Evolutionary conservation across 306 rosid species (phyloP).

Genomic region (Sphenostylis stenocarpa): DNA sequence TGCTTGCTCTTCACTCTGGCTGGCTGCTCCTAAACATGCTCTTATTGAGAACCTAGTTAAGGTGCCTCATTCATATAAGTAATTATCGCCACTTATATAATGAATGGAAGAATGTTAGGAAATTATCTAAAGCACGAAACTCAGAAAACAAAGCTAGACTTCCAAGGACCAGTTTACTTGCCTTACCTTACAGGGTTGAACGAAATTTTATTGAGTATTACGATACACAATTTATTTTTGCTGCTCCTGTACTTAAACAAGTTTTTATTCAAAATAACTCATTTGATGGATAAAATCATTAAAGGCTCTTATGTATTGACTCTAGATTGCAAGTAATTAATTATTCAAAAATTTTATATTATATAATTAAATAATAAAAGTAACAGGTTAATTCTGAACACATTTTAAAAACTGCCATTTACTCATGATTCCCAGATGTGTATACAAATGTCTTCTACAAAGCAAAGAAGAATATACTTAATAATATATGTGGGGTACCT

Average conservation of each 20-base stretch:
- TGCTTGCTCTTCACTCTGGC: too few relatives aligned
- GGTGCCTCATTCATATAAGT: too few relatives aligned
- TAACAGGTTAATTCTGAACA: neutral
- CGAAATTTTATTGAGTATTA: too few relatives aligned
- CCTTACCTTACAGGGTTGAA: too few relatives aligned
- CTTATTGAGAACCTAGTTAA: too few relatives aligned
- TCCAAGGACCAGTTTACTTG: too few relatives aligned
- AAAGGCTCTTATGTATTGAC: neutral
- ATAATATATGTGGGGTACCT: neutral
- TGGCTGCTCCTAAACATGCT: too few relatives aligned
- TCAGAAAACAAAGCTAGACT: too few relatives aligned
- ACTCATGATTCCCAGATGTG: neutral
- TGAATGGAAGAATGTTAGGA: too few relatives aligned
- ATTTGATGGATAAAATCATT: neutral
- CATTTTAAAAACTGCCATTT: neutral
- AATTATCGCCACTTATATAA: too few relatives aligned
- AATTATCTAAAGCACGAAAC: too few relatives aligned
- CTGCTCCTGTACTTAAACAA: neutral
- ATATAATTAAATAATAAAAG: neutral
- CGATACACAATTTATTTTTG: too few relatives aligned
- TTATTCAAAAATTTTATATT: neutral
- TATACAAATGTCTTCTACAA: constrained; percentile 15
- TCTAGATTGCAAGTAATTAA: neutral
- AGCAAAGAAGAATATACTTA: constrained; percentile 7
- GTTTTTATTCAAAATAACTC: neutral